Evolutionary conservation across 2,329 filamentous ascomycete species (phyloP).

Genomic region (Ceratocystis ficicola): DNA sequence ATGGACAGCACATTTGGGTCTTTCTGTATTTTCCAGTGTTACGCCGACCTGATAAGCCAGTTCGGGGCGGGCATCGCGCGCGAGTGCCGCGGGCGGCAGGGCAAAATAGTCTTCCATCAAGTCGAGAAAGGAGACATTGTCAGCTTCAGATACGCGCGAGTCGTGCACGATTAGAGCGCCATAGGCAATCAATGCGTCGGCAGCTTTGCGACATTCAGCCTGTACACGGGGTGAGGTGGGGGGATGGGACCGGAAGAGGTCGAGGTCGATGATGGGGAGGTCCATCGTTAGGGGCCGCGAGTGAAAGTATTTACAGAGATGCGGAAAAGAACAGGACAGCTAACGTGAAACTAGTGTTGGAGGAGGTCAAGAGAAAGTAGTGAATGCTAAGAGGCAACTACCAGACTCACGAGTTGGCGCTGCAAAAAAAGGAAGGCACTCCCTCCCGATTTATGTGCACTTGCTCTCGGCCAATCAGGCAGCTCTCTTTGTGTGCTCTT

Average conservation of each 20-base stretch:
- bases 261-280: slow-evolving; percentile 47
- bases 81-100: slow-evolving; percentile 38
- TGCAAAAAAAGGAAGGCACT: not conserved
- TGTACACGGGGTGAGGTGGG: slow-evolving; percentile 34
- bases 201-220: slow-evolving; percentile 43
- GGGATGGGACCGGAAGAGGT: slow-evolving; percentile 40
- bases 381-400: not conserved
- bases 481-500: not conserved
- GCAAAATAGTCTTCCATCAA: slow-evolving; percentile 54
- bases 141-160: slow-evolving; percentile 42
- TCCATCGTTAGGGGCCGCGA: slow-evolving; percentile 35
- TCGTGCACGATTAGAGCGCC: slow-evolving; percentile 50
- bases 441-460: not conserved
- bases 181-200: slow-evolving; percentile 46
- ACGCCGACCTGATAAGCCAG: slow-evolving; percentile 50
- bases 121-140: slow-evolving; percentile 47
- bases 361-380: too few species aligned
- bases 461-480: not conserved
- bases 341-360: too few species aligned
- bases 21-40: slow-evolving; percentile 51
- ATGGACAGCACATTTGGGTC: slow-evolving; percentile 51
- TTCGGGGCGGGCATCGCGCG: slow-evolving; percentile 43
- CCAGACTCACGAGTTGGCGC: not conserved
- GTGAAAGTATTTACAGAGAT: too few species aligned
- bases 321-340: too few species aligned